Conservation (phyloP, 169 alveolate species). For the Eimeria acervulina region DNA sequence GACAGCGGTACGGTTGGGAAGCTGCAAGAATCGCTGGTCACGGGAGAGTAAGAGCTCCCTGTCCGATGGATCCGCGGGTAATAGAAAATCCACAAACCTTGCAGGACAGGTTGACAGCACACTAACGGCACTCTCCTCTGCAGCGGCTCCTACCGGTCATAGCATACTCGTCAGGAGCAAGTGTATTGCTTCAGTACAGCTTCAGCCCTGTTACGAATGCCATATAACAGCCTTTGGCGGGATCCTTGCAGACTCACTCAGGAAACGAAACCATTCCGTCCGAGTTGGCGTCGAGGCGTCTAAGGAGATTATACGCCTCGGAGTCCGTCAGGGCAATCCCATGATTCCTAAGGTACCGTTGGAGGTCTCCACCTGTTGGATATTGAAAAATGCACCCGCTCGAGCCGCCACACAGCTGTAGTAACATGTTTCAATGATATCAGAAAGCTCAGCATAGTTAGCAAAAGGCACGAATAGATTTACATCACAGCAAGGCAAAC, state of each 20-base stretch:
- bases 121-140: background rate
- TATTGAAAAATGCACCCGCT: background rate
- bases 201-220: background rate
- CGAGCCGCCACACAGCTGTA: background rate
- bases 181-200: background rate
- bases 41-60: slow-evolving; percentile 63
- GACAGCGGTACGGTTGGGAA: slow-evolving; percentile 40
- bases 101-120: slow-evolving; percentile 24
- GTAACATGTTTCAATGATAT: background rate
- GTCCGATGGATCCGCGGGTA: slow-evolving; percentile 68
- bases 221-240: background rate
- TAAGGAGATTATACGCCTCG: slow-evolving; percentile 79
- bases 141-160: background rate
- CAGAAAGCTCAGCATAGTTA: background rate
- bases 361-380: slow-evolving; percentile 76
- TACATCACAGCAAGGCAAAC: background rate
- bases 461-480: background rate
- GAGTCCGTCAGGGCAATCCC: slow-evolving; percentile 74
- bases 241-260: slow-evolving; percentile 66
- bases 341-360: slow-evolving; percentile 71
- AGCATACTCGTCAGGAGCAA: background rate
- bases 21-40: slow-evolving; percentile 51
- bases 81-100: slow-evolving; percentile 77
- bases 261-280: slow-evolving; percentile 80
- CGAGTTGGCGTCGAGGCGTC: slow-evolving; percentile 78